phyloP scores from a whole-genome alignment of 2,329 filamentous ascomycete species.

The Colletotrichum limetticola region DNA sequence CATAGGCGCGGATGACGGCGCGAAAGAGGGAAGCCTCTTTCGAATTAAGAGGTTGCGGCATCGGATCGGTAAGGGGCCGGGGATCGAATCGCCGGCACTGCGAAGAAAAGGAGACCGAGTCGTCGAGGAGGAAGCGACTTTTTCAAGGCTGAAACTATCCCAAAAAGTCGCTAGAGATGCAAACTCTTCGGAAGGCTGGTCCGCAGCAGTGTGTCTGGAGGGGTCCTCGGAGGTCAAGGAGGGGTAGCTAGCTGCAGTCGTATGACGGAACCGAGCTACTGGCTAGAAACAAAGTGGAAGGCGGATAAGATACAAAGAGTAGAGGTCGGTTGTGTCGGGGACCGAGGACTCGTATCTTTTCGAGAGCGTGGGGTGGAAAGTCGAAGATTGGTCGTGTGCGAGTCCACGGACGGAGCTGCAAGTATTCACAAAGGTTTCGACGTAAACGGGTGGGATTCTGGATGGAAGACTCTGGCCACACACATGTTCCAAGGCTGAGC shows the following conservation, averaged over 20 bases:
- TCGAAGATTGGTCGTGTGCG: neutral
- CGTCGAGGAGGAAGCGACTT: neutral
- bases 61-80: constrained; percentile 48
- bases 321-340: constrained; percentile 27
- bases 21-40: constrained; percentile 97
- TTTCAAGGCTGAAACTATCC: neutral
- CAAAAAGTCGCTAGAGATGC: constrained; percentile 4
- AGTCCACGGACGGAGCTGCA: constrained; percentile 33
- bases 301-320: constrained; percentile 5
- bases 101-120: neutral
- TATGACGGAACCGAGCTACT: constrained; percentile 4
- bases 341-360: constrained; percentile 33
- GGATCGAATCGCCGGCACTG: constrained; percentile 21
- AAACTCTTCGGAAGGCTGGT: constrained; percentile 20
- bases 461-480: constrained; percentile 27
- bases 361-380: constrained; percentile 19
- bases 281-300: neutral
- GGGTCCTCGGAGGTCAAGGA: constrained; percentile 24
- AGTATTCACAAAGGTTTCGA: constrained; percentile 13
- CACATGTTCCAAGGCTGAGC: constrained; percentile 26
- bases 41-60: constrained; percentile 80
- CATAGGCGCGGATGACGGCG: constrained; percentile 94
- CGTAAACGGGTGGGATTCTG: neutral
- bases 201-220: constrained; percentile 15
- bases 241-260: constrained; percentile 27